Conservation (phyloP, 106 monocot species). For the Phalaenopsis aphrodite region DNA sequence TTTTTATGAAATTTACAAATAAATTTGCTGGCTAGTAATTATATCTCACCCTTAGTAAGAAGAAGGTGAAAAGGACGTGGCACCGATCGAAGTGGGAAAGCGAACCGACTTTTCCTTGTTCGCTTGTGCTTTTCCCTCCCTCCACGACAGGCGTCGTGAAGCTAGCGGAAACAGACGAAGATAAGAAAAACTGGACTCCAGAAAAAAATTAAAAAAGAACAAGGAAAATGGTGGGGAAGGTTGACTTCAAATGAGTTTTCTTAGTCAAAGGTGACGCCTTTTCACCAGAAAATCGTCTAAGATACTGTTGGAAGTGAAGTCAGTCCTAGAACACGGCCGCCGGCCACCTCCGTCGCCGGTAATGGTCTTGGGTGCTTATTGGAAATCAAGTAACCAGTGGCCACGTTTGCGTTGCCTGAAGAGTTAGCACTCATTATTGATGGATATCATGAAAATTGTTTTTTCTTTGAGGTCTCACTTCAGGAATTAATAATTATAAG, state of each 20-base stretch:
- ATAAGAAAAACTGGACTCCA: not conserved
- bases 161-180: not conserved
- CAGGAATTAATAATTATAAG: too few species aligned
- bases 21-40: too few species aligned
- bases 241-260: not conserved
- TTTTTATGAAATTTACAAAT: too few species aligned
- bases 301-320: not conserved
- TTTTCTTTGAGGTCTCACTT: too few species aligned
- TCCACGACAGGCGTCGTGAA: not conserved
- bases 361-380: not conserved
- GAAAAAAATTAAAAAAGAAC: not conserved
- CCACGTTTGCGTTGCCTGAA: too few species aligned
- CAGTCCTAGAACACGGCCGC: not conserved
- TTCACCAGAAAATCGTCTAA: not conserved
- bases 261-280: not conserved
- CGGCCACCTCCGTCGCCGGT: not conserved
- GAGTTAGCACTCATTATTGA: too few species aligned
- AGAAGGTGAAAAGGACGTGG: not conserved
- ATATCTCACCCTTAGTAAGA: not conserved
- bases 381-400: not conserved
- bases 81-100: not conserved
- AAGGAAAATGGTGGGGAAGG: conserved; percentile 1
- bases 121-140: not conserved
- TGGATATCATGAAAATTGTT: too few species aligned
- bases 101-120: not conserved